These are phyloP conservation scores for Fusarium floridanum DNA, from an alignment of 2,329 filamentous ascomycete species.

Conservation along the genomic window DNA sequence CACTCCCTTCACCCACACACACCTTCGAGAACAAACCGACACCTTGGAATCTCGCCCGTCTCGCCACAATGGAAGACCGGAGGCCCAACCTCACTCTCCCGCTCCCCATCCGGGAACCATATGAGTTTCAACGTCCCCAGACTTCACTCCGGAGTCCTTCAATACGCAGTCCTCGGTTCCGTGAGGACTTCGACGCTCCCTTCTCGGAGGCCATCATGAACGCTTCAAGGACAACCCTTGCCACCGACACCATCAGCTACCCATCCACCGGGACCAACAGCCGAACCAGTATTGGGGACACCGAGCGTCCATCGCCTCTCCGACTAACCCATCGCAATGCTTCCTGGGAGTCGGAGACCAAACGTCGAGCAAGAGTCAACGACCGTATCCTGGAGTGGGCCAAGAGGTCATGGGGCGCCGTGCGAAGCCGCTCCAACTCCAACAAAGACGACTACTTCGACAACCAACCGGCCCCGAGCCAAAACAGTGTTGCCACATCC, in stretches of 20 bases:
- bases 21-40: slow-evolving; percentile 7
- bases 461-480: slow-evolving; percentile 22
- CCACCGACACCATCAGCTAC: slow-evolving; percentile 45
- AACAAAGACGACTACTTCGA: slow-evolving; percentile 41
- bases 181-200: slow-evolving; percentile 55
- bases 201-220: slow-evolving; percentile 54
- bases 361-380: slow-evolving; percentile 49
- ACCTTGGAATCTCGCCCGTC: slow-evolving; percentile 28
- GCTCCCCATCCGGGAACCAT: slow-evolving; percentile 41
- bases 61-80: slow-evolving; percentile 45
- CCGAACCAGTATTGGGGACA: slow-evolving; percentile 47
- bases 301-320: slow-evolving; percentile 35
- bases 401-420: slow-evolving; percentile 48
- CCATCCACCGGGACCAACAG: slow-evolving; percentile 39
- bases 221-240: slow-evolving; percentile 46
- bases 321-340: slow-evolving; percentile 39
- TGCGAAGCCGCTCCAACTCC: slow-evolving; percentile 42
- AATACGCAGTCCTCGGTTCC: slow-evolving; percentile 51
- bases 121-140: slow-evolving; percentile 37
- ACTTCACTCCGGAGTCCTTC: slow-evolving; percentile 37
- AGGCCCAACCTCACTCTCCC: slow-evolving; percentile 46
- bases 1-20: neutral
- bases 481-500: slow-evolving; percentile 34
- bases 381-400: slow-evolving; percentile 52
- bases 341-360: slow-evolving; percentile 47